Evolutionary conservation across 148 eudicot species (phyloP).

Genomic region (Amaranthus cruentus): DNA sequence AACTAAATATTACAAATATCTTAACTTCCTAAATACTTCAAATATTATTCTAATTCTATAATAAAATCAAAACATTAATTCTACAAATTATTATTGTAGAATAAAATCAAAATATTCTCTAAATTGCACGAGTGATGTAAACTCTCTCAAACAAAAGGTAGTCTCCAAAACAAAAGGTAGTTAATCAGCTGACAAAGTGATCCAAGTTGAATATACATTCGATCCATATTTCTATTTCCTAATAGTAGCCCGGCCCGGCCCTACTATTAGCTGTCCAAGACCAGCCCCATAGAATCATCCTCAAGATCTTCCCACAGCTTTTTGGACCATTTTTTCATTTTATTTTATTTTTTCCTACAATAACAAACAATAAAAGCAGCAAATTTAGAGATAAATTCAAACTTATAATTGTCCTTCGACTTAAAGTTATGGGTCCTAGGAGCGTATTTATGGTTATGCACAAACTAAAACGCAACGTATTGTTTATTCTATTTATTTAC

Average conservation of each 20-base stretch:
- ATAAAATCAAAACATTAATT: no score
- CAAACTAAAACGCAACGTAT: neutral
- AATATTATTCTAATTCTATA: no score
- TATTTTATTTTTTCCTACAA: neutral
- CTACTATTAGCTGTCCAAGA: constrained; percentile 11
- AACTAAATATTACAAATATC: no score
- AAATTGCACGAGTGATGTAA: no score
- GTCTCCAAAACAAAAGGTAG: neutral
- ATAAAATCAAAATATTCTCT: no score
- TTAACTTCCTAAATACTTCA: no score
- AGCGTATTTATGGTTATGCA: constrained; percentile 3
- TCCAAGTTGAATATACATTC: neutral
- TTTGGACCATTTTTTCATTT: neutral
- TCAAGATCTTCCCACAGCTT: constrained; percentile 1
- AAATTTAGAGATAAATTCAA: no score
- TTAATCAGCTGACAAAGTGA: constrained; percentile 2
- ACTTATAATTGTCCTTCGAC: no score
- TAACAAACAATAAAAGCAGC: no score
- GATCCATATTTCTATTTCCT: no score
- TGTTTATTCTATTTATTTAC: no score
- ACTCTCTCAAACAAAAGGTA: neutral
- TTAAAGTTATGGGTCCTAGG: constrained; percentile 14
- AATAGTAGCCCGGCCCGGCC: neutral
- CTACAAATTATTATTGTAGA: no score
- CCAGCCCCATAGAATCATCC: constrained; percentile 15